Base-by-base conservation (phyloP, 2,329 filamentous ascomycete species). In the Nemania bipapillata region DNA sequence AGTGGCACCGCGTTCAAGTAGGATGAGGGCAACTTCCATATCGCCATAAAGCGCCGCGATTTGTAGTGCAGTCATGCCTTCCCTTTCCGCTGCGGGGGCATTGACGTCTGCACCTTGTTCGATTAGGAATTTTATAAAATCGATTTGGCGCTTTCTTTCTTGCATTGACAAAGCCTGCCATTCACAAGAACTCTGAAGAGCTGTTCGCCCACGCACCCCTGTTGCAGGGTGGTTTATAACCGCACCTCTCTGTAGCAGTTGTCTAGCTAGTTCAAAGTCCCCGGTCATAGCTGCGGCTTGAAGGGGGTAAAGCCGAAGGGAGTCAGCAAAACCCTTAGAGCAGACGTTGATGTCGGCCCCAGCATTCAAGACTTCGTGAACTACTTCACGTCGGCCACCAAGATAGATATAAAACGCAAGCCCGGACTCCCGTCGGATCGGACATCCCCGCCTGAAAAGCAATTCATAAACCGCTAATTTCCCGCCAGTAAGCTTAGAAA, bases 311-410 rank as follows among this genome's bases (percentile, higher is more conserved):
- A 8, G 8, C 30, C n/a, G n/a, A n/a, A n/a, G n/a, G n/a, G n/a
- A n/a, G n/a, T n/a, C n/a, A n/a, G n/a, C n/a, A n/a, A n/a, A 28
- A 17, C 11, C n/a, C 15, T 22, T 26, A 15, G 42, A 49, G 11
- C 5, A 37, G n/a, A 28, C 56, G 22, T 60, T 60, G 12, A 60
- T 45, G n/a, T 60, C 57, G 24, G 45, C 57, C n/a, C 57, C 57
- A 26, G 42, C 20, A 8, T 50, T 30, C n/a, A 60, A n/a, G n/a
- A 58, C 40, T 32, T 35, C 32, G 20, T 58, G 24, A 17, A 58
- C n/a, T 15, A 49, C 5, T 2, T 35, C 45, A 26, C 9, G 12
- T 26, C 28, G 28, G 22, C 42, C 57, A 50, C 57, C 42, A 11
- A 17, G 4, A 8, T 2, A 1, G n/a, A 58, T 58, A 32, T 30